Percentiles rank a stretch among this genome's conserved stretches.
These are phyloP conservation scores for Candida taoyuanica DNA, from an alignment of 805 yeast species.

Conservation along the genomic window DNA sequence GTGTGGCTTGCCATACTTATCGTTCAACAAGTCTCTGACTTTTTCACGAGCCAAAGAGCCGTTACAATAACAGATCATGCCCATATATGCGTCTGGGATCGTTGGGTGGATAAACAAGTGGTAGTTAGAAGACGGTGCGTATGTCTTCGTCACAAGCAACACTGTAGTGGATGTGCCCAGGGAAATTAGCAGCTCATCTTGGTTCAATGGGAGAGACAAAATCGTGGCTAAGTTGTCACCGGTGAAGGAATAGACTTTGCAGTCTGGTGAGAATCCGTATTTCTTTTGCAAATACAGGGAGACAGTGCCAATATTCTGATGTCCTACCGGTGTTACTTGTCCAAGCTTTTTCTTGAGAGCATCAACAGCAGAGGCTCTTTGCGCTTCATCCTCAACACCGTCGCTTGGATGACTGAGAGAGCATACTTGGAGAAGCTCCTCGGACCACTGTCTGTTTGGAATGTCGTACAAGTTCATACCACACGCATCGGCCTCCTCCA, in stretches of 20 bases:
- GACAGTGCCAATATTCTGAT: slow-evolving; percentile 45
- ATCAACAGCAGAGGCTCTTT: slow-evolving; percentile 10
- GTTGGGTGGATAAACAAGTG: slow-evolving; percentile 88
- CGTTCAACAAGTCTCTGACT: slow-evolving; percentile 59
- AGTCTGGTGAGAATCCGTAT: slow-evolving; percentile 56
- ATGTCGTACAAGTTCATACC: slow-evolving; percentile 90
- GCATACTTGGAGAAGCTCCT: slow-evolving; percentile 44
- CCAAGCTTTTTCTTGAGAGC: slow-evolving; percentile 53
- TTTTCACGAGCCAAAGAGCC: slow-evolving; percentile 85
- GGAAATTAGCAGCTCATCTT: slow-evolving; percentile 74
- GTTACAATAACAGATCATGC: slow-evolving; percentile 91
- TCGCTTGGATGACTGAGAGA: slow-evolving; percentile 30
- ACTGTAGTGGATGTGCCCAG: slow-evolving; percentile 93
- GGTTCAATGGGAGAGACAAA: slow-evolving; percentile 69
- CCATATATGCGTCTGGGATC: slow-evolving; percentile 73
- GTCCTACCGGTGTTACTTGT: slow-evolving; percentile 43
- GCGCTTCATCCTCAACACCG: slow-evolving; percentile 14
- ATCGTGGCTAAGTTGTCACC: slow-evolving; percentile 92
- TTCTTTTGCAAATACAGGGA: slow-evolving; percentile 56
- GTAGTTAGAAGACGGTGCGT: slow-evolving; percentile 73
- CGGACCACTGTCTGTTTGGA: slow-evolving; percentile 48
- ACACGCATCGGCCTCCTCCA: slow-evolving; percentile 86
- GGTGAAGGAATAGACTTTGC: slow-evolving; percentile 70
- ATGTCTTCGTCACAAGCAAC: slow-evolving; percentile 71
- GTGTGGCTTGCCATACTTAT: slow-evolving; percentile 30